These are phyloP conservation scores for Achaetomium macrosporum DNA, from an alignment of 2,329 filamentous ascomycete genomes.

Conservation along the genomic window DNA sequence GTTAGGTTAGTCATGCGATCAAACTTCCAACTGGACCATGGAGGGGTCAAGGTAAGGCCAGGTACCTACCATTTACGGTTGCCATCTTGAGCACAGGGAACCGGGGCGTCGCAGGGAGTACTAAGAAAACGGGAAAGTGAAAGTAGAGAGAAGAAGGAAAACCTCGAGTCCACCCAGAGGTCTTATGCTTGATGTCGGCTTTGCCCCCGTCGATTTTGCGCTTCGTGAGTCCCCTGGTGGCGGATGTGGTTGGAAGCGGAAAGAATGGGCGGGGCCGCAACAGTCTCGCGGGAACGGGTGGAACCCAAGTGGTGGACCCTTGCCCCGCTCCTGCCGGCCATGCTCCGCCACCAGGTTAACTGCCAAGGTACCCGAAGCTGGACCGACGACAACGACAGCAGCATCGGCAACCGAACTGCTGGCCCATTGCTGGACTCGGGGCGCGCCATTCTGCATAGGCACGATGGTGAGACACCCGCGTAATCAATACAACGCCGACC, in stretches of 20 bases:
- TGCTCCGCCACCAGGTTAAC: constrained; percentile 1
- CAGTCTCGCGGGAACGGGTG: neutral
- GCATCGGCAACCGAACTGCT: constrained; percentile 4
- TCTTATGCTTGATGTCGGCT: neutral
- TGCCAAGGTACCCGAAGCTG: constrained; percentile 15
- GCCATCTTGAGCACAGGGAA: constrained; percentile 15
- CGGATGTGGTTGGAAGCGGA: constrained; percentile 16
- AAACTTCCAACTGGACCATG: neutral
- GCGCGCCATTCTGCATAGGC: neutral
- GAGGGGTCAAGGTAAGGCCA: neutral
- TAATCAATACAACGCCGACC: neutral
- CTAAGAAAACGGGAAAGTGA: neutral
- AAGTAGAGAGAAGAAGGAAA: neutral
- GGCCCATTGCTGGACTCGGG: constrained; percentile 2
- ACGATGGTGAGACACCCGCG: constrained; percentile 11
- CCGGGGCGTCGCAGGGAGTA: neutral
- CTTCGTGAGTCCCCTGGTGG: constrained; percentile 8
- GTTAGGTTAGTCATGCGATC: constrained; percentile 21
- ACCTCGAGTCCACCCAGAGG: neutral
- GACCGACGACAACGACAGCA: constrained; percentile 4
- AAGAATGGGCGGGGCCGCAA: constrained; percentile 17
- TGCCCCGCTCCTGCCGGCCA: constrained; percentile 11
- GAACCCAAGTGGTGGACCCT: neutral
- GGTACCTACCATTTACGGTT: constrained; percentile 18
- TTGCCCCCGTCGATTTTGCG: constrained; percentile 4